Base-by-base conservation (phyloP, 345 rosid genomes). In the Trapa bicornis region DNA sequence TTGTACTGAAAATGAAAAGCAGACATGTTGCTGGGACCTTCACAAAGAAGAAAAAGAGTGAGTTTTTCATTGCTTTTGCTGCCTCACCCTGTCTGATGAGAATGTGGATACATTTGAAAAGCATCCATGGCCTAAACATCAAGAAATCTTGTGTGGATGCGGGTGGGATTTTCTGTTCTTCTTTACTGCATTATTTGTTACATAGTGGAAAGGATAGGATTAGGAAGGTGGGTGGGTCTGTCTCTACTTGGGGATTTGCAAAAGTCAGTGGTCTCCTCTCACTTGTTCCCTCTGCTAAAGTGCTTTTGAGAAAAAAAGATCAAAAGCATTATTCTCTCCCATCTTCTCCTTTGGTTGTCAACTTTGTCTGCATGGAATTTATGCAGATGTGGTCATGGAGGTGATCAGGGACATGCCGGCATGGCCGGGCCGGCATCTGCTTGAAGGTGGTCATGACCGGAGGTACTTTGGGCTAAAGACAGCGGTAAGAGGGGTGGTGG, bases 41-140 rank as follows among this genome's bases (percentile, higher is more conserved):
- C 73, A 91, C 96, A 47, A 94, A 94, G 82, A 94, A 94, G 96
- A 91, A 94, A 78, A 94, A 94, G 87, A 87, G 99, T 91, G 70
- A 82, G 91, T 1, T 65, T 33, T 45, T 45, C 29, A 75, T 68
- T 71, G 63, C 78, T 67, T 67, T 71, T 80, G 83, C 29, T 22
- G 29, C 29, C 29, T 83, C 88, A 4, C 77, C 8, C 77, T 70
- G 79, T 68, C 72, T 69, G 64, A 68, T 82, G 68, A 72, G 81
- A 71, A 70, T 77, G 83, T 80, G 83, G 74, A 54, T n/a, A 32
- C 12, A 79, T 22, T 22, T 22, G 29, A 22, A 22, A 22, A 22
- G 29, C 29, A 22, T 22, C 29, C 29, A 22, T 22, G 29, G 29
- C 29, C 29, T 22, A 22, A 22, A 8, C 7, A 1, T 41, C 7